Evolutionary conservation across 441 rosid genomes (phyloP), one percentile per base, ranked within the genome.

Genomic region (Erodium texanum): DNA sequence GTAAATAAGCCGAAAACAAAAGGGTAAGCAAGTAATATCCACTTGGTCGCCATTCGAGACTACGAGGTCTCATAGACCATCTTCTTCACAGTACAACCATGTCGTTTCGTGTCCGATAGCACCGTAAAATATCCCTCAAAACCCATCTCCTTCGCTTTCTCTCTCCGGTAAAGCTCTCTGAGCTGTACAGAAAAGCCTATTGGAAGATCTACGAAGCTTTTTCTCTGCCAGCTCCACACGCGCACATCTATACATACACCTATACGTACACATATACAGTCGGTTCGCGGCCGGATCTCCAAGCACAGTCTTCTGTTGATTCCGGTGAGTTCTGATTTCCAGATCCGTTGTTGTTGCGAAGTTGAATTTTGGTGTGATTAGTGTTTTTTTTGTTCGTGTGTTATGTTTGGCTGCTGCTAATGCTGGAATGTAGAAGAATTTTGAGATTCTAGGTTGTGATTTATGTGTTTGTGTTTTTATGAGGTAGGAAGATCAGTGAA

Each of bases 281-380:
- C 24, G 61, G 61, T 54, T 54, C 24, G 24, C 61, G 18, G 61
- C 8, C 6, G 23, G 61, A 54, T 54, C 61, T 62, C 61, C 24
- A 45, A 62, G 16, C 48, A 18, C 70, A 19, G 8, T 8, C 70
- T 62, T 54, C 52, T 15, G 32, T 23, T 15, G 32, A 62, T 3
- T 38, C 24, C 8, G 43, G 20, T 20, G 20, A 10, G 50, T 66
- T 67, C 64, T 79, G 43, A 73, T 73, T 38, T 41, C 73, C 78
- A 82, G 87, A 86, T 83, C 87, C 77, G 81, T 69, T 69, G 74
- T 16, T 19, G 73, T 62, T 29, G 48, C 22, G 65, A 18, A 36
- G 45, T 67, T 67, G 20, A 72, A 45, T 73, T 73, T 5, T 61
- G 61, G 29, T 48, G 32, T 73, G 27, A 7, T 54, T 54, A 5